Conservation (phyloP, 2,329 filamentous ascomycete species). For the Fusarium metavorans region DNA sequence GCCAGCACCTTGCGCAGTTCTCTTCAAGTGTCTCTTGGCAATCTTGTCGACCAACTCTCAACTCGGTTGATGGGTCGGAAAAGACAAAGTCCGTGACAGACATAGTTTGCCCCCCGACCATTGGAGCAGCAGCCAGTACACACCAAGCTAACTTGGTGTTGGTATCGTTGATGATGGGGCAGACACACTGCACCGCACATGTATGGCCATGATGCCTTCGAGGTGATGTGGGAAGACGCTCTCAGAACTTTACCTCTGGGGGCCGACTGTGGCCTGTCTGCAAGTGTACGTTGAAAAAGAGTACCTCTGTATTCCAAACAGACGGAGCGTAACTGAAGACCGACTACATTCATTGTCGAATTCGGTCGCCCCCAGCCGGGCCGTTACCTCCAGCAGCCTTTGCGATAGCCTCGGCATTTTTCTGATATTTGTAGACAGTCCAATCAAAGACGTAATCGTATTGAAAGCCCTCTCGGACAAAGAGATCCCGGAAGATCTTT, state of each 20-base stretch:
- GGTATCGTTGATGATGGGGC: neutral
- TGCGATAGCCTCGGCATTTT: slow-evolving; percentile 95
- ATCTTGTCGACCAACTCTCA: neutral
- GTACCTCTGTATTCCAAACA: neutral
- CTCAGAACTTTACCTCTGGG: neutral
- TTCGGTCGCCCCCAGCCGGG: neutral
- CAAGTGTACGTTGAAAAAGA: neutral
- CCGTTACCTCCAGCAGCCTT: slow-evolving; percentile 72
- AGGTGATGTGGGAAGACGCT: neutral
- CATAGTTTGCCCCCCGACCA: neutral
- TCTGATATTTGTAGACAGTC: slow-evolving; percentile 99
- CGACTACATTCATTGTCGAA: neutral
- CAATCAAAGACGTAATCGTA: slow-evolving; percentile 99
- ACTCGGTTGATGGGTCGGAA: neutral
- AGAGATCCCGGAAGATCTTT: slow-evolving; percentile 99
- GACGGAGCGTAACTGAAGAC: neutral
- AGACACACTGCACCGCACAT: neutral
- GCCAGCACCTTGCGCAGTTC: neutral
- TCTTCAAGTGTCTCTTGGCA: neutral
- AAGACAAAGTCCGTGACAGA: neutral
- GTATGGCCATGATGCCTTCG: neutral
- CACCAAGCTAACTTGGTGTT: neutral
- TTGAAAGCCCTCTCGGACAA: slow-evolving; percentile 98
- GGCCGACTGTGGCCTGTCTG: neutral
- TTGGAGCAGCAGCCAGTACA: neutral